These are phyloP conservation scores for Microbotryum saponariae DNA, from an alignment of 1,284 basidiomycete genomes.

Conservation along the genomic window DNA sequence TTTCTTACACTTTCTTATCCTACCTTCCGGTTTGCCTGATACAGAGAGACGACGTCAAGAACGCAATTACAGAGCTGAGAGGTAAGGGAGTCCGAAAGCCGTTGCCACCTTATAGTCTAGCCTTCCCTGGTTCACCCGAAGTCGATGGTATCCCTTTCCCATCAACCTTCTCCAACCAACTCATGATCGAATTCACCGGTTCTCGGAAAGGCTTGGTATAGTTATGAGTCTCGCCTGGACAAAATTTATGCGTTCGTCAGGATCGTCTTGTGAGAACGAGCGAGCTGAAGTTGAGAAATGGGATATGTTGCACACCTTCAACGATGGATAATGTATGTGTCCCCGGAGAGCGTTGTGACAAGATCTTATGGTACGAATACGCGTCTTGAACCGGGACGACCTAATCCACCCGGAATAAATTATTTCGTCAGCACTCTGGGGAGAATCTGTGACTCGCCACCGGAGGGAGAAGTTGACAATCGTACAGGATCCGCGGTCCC, in stretches of 20 bases:
- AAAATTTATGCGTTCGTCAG: background rate
- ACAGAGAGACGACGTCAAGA: too few species aligned
- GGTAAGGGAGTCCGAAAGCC: too few species aligned
- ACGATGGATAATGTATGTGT: conserved; percentile 1
- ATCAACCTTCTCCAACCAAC: conserved; percentile 1
- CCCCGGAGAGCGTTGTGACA: background rate
- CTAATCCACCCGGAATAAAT: background rate
- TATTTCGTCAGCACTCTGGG: too few species aligned
- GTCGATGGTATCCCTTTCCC: background rate
- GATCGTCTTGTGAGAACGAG: background rate
- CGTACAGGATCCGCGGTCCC: conserved; percentile 1
- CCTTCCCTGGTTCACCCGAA: too few species aligned
- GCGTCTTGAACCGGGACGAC: conserved; percentile 2
- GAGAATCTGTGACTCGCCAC: too few species aligned
- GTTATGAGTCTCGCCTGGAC: conserved; percentile 1
- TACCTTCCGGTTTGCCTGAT: background rate
- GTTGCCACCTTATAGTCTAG: too few species aligned
- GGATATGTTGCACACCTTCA: background rate
- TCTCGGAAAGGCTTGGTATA: conserved; percentile 1
- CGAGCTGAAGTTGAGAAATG: too few species aligned
- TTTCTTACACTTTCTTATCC: background rate
- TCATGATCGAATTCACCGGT: background rate
- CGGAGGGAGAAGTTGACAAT: too few species aligned
- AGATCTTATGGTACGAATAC: conserved; percentile 1
- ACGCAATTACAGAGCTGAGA: too few species aligned